Conservation (phyloP, 2,329 filamentous ascomycete genomes). For the Hymenoscyphus fraxineus region DNA sequence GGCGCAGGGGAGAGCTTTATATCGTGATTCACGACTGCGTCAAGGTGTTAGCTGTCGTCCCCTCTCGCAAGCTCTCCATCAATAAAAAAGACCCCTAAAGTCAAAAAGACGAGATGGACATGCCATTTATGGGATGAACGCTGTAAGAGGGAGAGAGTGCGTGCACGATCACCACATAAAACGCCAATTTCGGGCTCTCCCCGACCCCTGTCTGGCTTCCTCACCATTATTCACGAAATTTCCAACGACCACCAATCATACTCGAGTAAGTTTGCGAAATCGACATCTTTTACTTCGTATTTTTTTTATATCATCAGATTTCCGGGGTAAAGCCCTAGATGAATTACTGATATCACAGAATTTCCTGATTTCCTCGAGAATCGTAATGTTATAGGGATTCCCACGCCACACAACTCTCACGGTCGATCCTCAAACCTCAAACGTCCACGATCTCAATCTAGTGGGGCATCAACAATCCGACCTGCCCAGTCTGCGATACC, state of each 20-base stretch:
- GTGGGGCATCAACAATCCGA: neutral
- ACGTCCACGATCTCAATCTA: neutral
- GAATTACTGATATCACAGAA: too few relatives aligned
- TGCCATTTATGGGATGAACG: neutral
- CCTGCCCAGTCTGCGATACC: too few relatives aligned
- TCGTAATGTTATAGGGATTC: too few relatives aligned
- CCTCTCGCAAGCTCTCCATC: neutral
- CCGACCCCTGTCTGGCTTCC: neutral
- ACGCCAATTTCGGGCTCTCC: neutral
- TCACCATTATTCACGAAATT: neutral
- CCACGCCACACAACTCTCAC: neutral
- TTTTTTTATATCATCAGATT: neutral
- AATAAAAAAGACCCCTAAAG: neutral
- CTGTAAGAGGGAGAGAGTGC: neutral
- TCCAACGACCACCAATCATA: neutral
- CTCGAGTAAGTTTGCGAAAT: neutral
- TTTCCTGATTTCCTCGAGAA: too few relatives aligned
- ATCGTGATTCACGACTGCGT: neutral
- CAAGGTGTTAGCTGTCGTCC: neutral
- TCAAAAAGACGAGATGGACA: neutral
- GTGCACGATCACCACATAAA: neutral
- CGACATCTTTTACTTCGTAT: neutral
- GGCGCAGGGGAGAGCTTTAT: neutral
- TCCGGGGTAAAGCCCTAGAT: neutral
- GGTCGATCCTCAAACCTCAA: neutral